A percentile compares a stretch with the other conserved stretches of the same genome.
phyloP scores from a whole-genome alignment of 148 eudicot species.

The Rhododendron ovatum region DNA sequence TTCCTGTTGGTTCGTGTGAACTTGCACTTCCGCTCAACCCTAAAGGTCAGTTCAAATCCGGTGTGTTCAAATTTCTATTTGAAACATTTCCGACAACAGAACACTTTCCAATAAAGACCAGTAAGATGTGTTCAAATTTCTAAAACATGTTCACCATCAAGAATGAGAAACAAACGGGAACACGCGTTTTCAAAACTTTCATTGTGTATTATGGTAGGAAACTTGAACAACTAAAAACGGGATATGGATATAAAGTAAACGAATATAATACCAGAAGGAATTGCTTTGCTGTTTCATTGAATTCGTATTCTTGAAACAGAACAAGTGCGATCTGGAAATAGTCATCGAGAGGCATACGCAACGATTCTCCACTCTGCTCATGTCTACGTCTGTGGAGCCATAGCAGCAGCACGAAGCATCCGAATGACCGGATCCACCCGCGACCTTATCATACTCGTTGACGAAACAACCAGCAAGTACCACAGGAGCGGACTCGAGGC shows the following conservation, averaged over 20 bases:
- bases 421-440: constrained; percentile 70
- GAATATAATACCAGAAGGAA: background rate
- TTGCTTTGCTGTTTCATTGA: background rate
- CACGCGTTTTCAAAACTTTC: background rate
- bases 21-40: constrained; percentile 65
- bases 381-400: constrained; percentile 80
- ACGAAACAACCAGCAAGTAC: constrained; percentile 58
- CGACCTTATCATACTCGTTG: constrained; percentile 74
- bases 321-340: constrained; percentile 28
- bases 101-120: background rate
- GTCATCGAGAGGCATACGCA: constrained; percentile 66
- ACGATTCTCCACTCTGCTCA: constrained; percentile 81
- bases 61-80: background rate
- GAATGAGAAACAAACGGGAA: background rate
- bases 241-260: background rate
- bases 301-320: constrained; percentile 25
- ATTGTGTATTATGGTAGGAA: background rate
- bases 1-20: constrained; percentile 91
- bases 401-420: constrained; percentile 82
- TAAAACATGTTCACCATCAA: background rate
- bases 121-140: background rate
- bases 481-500: constrained; percentile 61
- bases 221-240: background rate
- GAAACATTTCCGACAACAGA: background rate
- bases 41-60: constrained; percentile 29